A percentile compares a stretch with the other conserved stretches of the same genome.
These are phyloP conservation scores for Fusarium coffeatum DNA, from an alignment of 2,329 filamentous ascomycete genomes.

Conservation along the genomic window DNA sequence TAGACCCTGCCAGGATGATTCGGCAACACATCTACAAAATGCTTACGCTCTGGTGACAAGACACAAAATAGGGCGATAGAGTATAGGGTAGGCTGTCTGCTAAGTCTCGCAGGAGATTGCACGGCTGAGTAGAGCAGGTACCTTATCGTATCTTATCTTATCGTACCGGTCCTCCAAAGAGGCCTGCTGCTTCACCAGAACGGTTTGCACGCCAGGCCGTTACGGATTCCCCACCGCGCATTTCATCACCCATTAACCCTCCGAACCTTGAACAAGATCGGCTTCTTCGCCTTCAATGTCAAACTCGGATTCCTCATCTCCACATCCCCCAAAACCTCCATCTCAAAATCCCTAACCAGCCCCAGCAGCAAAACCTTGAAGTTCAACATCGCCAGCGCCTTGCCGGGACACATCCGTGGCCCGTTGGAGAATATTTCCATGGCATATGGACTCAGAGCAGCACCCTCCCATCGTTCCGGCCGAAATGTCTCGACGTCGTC, in stretches of 20 bases:
- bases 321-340: not conserved
- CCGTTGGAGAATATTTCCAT: constrained; percentile 22
- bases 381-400: constrained; percentile 19
- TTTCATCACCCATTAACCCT: not conserved
- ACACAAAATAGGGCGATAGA: fast-evolving
- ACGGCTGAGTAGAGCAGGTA: no score
- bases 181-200: no score
- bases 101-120: not conserved
- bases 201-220: not conserved
- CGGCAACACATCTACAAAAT: no score
- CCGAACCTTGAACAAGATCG: not conserved
- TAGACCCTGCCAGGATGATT: no score
- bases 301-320: constrained; percentile 21
- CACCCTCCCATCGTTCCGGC: constrained; percentile 17
- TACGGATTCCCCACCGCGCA: fast-evolving
- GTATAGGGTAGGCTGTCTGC: not conserved
- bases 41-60: not conserved
- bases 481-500: not conserved
- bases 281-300: constrained; percentile 2
- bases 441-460: constrained; percentile 6
- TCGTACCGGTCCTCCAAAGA: no score
- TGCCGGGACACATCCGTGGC: constrained; percentile 27
- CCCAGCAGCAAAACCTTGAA: constrained; percentile 19
- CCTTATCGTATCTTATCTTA: no score
- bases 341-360: constrained; percentile 10